Evolutionary conservation across 208 protist genomes (phyloP).

Genomic region (Trichomonas gallinae): DNA sequence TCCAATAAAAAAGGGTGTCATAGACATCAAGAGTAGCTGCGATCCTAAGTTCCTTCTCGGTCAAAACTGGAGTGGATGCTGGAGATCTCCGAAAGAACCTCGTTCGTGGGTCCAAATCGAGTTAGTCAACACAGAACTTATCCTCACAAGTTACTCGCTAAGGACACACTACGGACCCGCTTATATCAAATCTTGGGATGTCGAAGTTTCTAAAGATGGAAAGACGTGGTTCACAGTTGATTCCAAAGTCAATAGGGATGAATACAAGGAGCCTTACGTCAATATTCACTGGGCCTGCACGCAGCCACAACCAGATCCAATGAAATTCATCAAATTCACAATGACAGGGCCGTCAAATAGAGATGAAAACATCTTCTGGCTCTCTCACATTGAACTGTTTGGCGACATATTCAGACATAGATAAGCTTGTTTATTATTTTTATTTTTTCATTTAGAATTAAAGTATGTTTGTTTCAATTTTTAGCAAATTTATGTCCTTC

Average conservation of each 20-base stretch:
- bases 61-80: not conserved
- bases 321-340: not conserved
- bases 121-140: not conserved
- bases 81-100: not conserved
- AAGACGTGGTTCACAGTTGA: not conserved
- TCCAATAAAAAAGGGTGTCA: not conserved
- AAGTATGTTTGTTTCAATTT: no score
- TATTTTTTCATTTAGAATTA: no score
- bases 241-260: not conserved
- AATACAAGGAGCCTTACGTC: not conserved
- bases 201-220: not conserved
- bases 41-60: not conserved
- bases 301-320: not conserved
- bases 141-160: not conserved
- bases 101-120: not conserved
- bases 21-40: not conserved
- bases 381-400: not conserved
- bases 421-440: not conserved
- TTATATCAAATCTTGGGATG: not conserved
- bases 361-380: not conserved
- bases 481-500: no score
- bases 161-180: not conserved
- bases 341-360: not conserved
- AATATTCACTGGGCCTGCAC: not conserved
- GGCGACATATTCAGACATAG: not conserved